Evolutionary conservation across 129 eudicot genomes (phyloP).

Genomic region (Cynara cardunculus): DNA sequence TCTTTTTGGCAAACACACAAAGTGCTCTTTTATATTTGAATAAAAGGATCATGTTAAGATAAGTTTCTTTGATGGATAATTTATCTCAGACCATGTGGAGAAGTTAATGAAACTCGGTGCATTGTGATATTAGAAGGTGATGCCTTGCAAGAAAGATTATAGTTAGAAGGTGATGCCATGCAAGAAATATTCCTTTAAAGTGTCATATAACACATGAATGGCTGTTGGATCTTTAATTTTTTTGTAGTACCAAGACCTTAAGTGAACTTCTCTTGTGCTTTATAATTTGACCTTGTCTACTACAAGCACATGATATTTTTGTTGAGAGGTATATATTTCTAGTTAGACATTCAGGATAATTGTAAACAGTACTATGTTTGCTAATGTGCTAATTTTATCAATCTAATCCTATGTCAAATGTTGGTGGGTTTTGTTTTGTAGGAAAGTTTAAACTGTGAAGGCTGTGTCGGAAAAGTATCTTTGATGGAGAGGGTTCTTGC

Average conservation of each 20-base stretch:
- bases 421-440: conserved; percentile 30
- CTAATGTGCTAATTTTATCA: background rate
- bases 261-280: background rate
- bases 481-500: conserved; percentile 61
- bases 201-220: background rate
- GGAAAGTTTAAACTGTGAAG: conserved; percentile 43
- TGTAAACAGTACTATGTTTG: background rate
- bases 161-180: background rate
- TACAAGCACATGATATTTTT: background rate
- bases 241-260: background rate
- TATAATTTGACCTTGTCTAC: background rate
- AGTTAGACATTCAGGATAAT: background rate
- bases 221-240: background rate
- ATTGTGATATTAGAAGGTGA: background rate
- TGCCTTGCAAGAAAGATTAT: too few species aligned
- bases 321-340: background rate
- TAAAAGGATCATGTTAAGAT: background rate
- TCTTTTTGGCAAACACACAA: background rate
- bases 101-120: background rate
- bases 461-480: conserved; percentile 35
- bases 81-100: background rate
- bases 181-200: background rate
- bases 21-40: background rate
- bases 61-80: background rate
- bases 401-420: background rate